These are phyloP conservation scores for Lipomyces spencermartinsiae DNA, from an alignment of 805 yeast species.

Conservation along the genomic window DNA sequence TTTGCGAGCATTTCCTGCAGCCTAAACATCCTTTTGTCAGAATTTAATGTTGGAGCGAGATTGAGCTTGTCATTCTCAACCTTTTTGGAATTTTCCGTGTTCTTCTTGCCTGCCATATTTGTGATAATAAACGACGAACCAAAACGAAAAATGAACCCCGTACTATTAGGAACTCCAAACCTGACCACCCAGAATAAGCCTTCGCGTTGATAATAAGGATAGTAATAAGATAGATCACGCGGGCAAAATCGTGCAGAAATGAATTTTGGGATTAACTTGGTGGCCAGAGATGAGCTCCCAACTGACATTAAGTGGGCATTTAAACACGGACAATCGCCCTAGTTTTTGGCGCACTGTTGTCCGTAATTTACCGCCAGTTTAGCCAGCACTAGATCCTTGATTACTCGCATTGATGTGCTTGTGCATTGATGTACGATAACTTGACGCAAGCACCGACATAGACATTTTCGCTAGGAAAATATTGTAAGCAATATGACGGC, in stretches of 20 bases:
- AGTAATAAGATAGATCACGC: background rate
- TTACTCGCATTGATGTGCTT: background rate
- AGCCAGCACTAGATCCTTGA: background rate
- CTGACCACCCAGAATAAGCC: background rate
- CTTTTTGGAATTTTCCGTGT: slow-evolving; percentile 38
- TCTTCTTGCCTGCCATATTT: slow-evolving; percentile 36
- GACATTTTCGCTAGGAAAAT: background rate
- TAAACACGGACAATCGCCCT: background rate
- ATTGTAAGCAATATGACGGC: background rate
- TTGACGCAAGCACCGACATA: background rate
- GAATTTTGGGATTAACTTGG: background rate
- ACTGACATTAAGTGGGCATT: background rate
- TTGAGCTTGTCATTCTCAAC: slow-evolving; percentile 8
- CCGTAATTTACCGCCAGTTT: background rate
- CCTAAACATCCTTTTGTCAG: slow-evolving; percentile 27
- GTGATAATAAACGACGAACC: background rate
- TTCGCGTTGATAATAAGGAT: background rate
- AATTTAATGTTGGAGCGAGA: background rate
- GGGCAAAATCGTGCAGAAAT: background rate
- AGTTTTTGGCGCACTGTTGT: background rate
- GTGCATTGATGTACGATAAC: background rate
- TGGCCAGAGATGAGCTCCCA: background rate
- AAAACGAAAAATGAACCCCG: background rate
- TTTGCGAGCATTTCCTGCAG: slow-evolving; percentile 49
- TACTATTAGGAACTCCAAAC: background rate